Base-by-base conservation (phyloP, 805 yeast species). In the Monosporozyma yasuniensis region DNA sequence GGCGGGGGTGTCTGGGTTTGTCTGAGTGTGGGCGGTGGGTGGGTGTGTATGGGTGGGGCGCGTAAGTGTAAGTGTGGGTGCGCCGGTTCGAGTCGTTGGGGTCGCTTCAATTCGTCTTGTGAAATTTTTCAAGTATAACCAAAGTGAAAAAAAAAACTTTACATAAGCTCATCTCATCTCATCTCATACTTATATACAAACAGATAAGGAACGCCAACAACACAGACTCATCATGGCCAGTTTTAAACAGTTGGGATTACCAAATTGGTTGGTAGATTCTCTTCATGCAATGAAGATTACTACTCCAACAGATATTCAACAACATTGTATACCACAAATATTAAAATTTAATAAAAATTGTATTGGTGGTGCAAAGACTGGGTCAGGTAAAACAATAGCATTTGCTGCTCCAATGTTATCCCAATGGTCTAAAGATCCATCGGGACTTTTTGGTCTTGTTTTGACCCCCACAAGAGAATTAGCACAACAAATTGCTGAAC, bases 321-420 rank as follows among this genome's bases (percentile, higher is more conserved):
- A 72, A 8, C 87, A 88, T 3, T 88, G 96, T 63, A 91, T 93
- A 44, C 98, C 98, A 0, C 78, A 83, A 50, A 86, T 93, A 50
- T 64, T 93, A 37, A 74, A 73, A 41, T 6, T 32, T 6, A 97
- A 77, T 41, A 57, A 82, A 57, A 96, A 90, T 65, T 90, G 96
- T 68, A 91, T 93, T 47, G 99, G 99, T 47, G 99, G 99, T 42
- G 99, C 99, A 30, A 86, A 86, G 66, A 93, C 99, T 0, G 99
- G 99, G 68, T 84, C 95, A 16, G 99, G 99, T 77, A 93, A 93
- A 65, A 93, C 99, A 1, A 81, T 93, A 21, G 96, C 98, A 1
- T 93, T 93, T 75, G 98, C 91, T 1, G 95, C 88, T n/a, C 99
- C 99, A 2, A 91, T 93, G 87, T 72, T 93, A 50, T 80, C 95